Evolutionary conservation across 176 grass and related monocot species (phyloP), one percentile per base, ranked within the genome.

Genomic region (Thalia dealbata): DNA sequence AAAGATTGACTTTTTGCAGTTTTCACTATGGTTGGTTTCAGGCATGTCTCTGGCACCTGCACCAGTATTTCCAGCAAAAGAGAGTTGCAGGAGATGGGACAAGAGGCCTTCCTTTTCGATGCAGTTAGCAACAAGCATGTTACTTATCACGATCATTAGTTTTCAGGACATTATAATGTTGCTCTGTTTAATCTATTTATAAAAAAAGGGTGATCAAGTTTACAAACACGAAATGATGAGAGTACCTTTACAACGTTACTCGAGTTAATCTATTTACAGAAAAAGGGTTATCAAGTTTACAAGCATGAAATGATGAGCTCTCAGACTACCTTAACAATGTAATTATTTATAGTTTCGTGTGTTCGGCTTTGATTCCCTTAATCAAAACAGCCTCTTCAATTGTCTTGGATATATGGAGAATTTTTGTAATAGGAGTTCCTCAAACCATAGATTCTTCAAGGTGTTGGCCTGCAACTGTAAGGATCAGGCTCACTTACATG

Each of bases 31-130:
- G 22, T 38, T 69, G 30, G 22, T 38, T 64, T 24, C 73, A 96
- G 91, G 85, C 30, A 81, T 75, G 84, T 96, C 21, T 91, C 79
- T 8, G 82, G 86, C 61, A 96, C 86, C 51, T 91, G 89, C 69
- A 87, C 89, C 38, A 75, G 70, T 50, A n/a, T 25, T 43, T 24
- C 73, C 7, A 91, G 83, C 79, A 87, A 72, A 75, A 81, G 59
- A 75, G 81, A 89, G 26, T 84, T 96, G 4, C 76, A 85, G 52
- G 68, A 74, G 72, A 76, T 96, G 77, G 88, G 89, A 55, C 78
- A 85, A 27, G 52, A 72, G 30, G 86, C 86, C 64, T 84, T 70
- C 25, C 64, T 96, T n/a, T 96, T 96, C 45, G 75, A 96, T 56
- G 79, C 82, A 42, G 71, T 18, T 24, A n/a, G 59, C 10, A 70